Conservation (phyloP, 2,329 filamentous ascomycete genomes). For the Ophiostoma triangulosporum region DNA sequence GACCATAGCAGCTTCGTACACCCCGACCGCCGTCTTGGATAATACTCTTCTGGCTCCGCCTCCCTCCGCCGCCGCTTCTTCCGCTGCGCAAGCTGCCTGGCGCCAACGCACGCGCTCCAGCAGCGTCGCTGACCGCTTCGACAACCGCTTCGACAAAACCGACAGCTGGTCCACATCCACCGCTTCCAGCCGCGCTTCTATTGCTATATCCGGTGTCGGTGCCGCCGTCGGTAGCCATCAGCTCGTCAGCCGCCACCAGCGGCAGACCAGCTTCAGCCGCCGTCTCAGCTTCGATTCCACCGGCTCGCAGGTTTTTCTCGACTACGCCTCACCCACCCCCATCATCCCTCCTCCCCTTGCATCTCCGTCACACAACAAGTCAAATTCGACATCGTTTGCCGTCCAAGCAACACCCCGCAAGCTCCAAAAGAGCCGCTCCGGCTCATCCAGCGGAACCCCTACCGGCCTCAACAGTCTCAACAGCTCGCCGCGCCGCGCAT, state of each 20-base stretch:
- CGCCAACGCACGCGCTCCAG: slow-evolving; percentile 24
- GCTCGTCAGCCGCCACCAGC: slow-evolving; percentile 19
- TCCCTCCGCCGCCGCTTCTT: neutral
- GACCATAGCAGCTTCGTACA: neutral
- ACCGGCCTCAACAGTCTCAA: neutral
- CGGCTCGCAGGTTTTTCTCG: slow-evolving; percentile 12
- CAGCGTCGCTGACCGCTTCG: slow-evolving; percentile 28
- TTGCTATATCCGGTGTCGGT: slow-evolving; percentile 8
- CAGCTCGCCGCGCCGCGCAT: neutral
- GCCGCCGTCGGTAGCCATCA: slow-evolving; percentile 3
- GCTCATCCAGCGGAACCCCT: slow-evolving; percentile 13
- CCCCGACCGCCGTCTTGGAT: neutral
- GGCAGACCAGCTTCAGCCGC: slow-evolving; percentile 22
- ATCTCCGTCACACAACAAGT: neutral
- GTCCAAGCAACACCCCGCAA: slow-evolving; percentile 20
- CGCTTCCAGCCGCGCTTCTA: slow-evolving; percentile 32
- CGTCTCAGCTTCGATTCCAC: slow-evolving; percentile 32
- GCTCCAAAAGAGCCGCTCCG: slow-evolving; percentile 25
- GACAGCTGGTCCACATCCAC: slow-evolving; percentile 36
- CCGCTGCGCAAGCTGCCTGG: slow-evolving; percentile 8
- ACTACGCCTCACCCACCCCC: slow-evolving; percentile 7
- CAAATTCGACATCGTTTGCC: neutral
- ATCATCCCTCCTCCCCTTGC: neutral
- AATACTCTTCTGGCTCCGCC: neutral
- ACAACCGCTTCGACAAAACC: slow-evolving; percentile 27